Evolutionary conservation across 2,329 filamentous ascomycete species (phyloP), one percentile per base, ranked within the genome.

Genomic region (Passalora sequoiae): DNA sequence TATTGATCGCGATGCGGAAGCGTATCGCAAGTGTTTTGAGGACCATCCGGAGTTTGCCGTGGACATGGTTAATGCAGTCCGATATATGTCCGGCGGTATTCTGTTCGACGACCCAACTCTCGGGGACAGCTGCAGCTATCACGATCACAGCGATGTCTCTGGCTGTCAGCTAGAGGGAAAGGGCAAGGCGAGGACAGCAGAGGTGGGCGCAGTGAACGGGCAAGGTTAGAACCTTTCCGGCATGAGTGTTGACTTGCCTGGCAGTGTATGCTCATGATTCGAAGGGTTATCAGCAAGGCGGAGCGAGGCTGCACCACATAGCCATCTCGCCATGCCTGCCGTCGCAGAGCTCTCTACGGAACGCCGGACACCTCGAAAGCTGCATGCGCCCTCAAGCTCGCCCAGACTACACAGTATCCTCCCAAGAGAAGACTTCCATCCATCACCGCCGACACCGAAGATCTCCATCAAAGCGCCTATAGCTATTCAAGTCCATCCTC

Each of bases 71-170:
- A 74, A 72, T 46, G 71, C 71, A 4, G 76, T 77, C 52, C 68
- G 70, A 40, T 54, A 59, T 15, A 70, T 71, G 47, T 69, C 69
- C 10, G 72, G 73, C 3, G 72, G 72, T 29, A 64, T 72, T 40
- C 60, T 76, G 3, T 74, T 76, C 49, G 67, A 71, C 6, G 74
- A 77, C 54, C 74, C 74, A 1, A 77, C 74, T 3, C 61, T 62
- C 10, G 61, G 60, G 7, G 63, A 70, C 47, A 63, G 64, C 9
- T 76, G 72, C 56, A 62, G 64, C 6, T 76, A 73, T 50, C 74
- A 77, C 51, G 72, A 76, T 50, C 73, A 77, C 49, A 58, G 65
- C 8, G 66, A 68, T 44, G 43, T 38, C 10, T 45, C 44, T 9
- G 45, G 49, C 4, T 54, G 51, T 36, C 43, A 44, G 28, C 40